Conservation (phyloP, 495 filamentous ascomycete species). For the Trichoderma reesei region DNA sequence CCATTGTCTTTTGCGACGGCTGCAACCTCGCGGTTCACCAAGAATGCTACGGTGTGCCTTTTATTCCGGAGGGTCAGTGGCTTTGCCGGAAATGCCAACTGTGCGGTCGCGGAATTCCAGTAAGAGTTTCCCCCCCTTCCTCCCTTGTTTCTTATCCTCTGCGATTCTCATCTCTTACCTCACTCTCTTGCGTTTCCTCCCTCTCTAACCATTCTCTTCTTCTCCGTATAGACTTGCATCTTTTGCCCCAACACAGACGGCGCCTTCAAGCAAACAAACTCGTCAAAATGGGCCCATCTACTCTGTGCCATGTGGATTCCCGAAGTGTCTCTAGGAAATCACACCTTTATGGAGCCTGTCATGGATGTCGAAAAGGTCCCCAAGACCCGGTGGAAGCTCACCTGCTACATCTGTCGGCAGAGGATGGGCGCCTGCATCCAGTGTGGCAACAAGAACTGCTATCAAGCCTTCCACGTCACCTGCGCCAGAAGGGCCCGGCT, state of each 20-base stretch:
- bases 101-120: constrained; percentile 79
- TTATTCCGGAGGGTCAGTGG: constrained; percentile 98
- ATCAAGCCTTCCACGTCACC: constrained; percentile 95
- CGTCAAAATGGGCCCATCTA: constrained; percentile 90
- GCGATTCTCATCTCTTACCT: constrained; percentile 12
- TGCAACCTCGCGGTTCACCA: constrained; percentile 97
- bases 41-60: constrained; percentile 97
- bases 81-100: constrained; percentile 93
- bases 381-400: constrained; percentile 82
- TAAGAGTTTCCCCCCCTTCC: constrained; percentile 38
- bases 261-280: constrained; percentile 95
- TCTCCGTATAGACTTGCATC: constrained; percentile 62
- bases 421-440: constrained; percentile 98
- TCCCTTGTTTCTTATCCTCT: constrained; percentile 13
- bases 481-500: constrained; percentile 83
- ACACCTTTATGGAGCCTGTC: constrained; percentile 95
- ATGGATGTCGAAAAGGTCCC: constrained; percentile 97
- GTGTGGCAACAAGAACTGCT: constrained; percentile 95
- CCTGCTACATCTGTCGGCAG: constrained; percentile 95
- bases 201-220: constrained; percentile 6
- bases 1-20: constrained; percentile 98
- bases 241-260: constrained; percentile 97
- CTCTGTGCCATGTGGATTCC: constrained; percentile 98
- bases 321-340: constrained; percentile 90
- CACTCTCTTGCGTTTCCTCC: neutral